Evolutionary conservation across 164 flowering plant genomes (phyloP).

Genomic region (Umbellularia californica): DNA sequence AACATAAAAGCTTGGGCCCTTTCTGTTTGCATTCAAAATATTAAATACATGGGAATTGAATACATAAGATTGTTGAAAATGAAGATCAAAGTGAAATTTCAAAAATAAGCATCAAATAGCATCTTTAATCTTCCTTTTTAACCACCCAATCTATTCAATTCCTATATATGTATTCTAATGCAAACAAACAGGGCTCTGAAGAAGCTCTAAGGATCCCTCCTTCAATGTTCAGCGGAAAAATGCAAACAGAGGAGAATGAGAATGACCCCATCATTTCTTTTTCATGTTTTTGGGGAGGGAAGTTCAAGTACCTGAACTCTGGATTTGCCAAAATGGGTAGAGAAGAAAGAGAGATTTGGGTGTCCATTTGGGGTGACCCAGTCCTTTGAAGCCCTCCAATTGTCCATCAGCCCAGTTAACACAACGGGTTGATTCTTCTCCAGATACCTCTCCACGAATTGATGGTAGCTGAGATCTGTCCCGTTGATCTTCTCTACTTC

Average conservation of each 20-base stretch:
- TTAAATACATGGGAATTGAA: too few species aligned
- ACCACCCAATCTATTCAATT: not conserved
- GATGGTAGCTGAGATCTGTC: constrained; percentile 52
- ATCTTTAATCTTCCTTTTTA: too few species aligned
- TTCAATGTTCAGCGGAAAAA: not conserved
- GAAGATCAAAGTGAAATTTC: too few species aligned
- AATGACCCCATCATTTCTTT: not conserved
- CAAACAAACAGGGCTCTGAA: too few species aligned
- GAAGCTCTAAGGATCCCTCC: too few species aligned
- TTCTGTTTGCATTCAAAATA: too few species aligned
- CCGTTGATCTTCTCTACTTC: constrained; percentile 65
- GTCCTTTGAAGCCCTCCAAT: constrained; percentile 78
- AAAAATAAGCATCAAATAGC: too few species aligned
- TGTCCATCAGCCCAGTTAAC: constrained; percentile 73
- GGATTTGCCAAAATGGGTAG: constrained; percentile 68
- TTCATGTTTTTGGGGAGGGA: not conserved
- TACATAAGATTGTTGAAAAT: too few species aligned
- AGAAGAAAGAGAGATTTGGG: constrained; percentile 73
- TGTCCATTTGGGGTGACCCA: constrained; percentile 63
- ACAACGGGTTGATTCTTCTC: constrained; percentile 70
- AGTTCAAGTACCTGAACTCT: constrained; percentile 71
- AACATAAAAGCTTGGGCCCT: too few species aligned
- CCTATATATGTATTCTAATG: not conserved
- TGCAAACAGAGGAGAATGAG: not conserved
- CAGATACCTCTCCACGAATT: constrained; percentile 58